Percentiles rank a stretch among this genome's conserved stretches.
These are phyloP conservation scores for Camillea tinctor DNA, from an alignment of 2,329 filamentous ascomycete genomes.

Conservation along the genomic window DNA sequence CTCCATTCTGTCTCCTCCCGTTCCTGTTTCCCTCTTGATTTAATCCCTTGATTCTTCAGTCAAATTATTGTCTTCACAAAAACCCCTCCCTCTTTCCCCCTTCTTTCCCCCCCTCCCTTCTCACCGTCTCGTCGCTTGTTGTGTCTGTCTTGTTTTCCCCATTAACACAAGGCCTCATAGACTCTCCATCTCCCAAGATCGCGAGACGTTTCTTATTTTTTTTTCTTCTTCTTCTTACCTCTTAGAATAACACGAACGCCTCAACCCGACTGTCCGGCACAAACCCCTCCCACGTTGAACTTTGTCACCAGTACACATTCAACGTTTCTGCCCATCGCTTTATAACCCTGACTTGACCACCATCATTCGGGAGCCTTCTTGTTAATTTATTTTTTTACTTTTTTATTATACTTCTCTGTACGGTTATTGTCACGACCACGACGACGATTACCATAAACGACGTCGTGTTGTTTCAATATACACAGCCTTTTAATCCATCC, in stretches of 20 bases:
- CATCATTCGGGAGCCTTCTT: constrained; percentile 29
- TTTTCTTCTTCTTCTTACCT: too few species aligned
- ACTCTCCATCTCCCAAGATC: constrained; percentile 9
- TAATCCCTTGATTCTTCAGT: constrained; percentile 38
- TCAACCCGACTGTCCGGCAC: constrained; percentile 37
- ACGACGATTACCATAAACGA: background rate
- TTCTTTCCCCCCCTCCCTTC: constrained; percentile 35
- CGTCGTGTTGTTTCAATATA: constrained; percentile 41
- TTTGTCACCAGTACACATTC: constrained; percentile 18
- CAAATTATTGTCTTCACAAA: constrained; percentile 38
- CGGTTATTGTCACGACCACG: constrained; percentile 29
- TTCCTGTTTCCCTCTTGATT: constrained; percentile 35
- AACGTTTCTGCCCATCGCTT: constrained; percentile 27
- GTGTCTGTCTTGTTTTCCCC: constrained; percentile 25
- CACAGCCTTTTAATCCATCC: constrained; percentile 41
- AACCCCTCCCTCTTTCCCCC: constrained; percentile 38
- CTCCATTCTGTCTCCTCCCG: constrained; percentile 27
- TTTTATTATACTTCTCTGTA: constrained; percentile 17
- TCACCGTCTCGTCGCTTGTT: constrained; percentile 28
- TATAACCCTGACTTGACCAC: constrained; percentile 28
- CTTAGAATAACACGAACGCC: constrained; percentile 32
- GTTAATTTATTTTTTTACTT: constrained; percentile 28
- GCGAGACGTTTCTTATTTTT: constrained; percentile 23
- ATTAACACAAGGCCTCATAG: constrained; percentile 17
- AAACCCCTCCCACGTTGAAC: constrained; percentile 33